These are phyloP conservation scores for Spinacia oleracea DNA, from an alignment of 179 eudicot genomes.

Conservation along the genomic window DNA sequence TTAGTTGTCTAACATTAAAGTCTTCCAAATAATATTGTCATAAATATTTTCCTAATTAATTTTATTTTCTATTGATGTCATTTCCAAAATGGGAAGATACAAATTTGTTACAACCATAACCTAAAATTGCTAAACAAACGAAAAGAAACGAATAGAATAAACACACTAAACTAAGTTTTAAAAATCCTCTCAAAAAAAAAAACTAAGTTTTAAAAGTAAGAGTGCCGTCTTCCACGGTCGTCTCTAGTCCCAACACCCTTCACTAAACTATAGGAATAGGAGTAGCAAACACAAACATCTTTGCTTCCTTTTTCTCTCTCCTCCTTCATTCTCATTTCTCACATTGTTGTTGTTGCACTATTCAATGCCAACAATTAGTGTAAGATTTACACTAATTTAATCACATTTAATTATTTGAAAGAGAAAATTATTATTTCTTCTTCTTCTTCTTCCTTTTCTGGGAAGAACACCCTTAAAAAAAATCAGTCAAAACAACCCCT, in stretches of 20 bases:
- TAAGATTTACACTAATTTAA: background rate
- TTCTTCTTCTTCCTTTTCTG: background rate
- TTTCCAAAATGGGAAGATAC: background rate
- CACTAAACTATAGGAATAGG: conserved; percentile 3
- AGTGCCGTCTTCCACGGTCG: conserved; percentile 39
- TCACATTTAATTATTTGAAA: conserved; percentile 8
- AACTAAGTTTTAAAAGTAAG: conserved; percentile 22
- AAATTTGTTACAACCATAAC: conserved; percentile 18
- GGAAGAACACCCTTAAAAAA: conserved; percentile 10
- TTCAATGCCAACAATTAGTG: background rate
- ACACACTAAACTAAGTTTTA: no score
- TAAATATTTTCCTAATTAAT: no score
- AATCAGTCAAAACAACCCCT: conserved; percentile 23
- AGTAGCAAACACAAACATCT: no score
- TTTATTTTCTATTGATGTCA: background rate
- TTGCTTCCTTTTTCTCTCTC: background rate
- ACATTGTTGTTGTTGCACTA: conserved; percentile 13
- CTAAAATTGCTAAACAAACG: conserved; percentile 29
- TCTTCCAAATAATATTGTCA: no score
- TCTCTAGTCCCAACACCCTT: conserved; percentile 38
- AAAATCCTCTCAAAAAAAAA: no score
- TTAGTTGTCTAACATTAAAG: no score
- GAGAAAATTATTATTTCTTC: background rate
- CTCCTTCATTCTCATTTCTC: background rate
- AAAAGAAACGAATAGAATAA: no score